phyloP scores from a whole-genome alignment of 177 flowering plant genomes.

The Vitis hybrid region DNA sequence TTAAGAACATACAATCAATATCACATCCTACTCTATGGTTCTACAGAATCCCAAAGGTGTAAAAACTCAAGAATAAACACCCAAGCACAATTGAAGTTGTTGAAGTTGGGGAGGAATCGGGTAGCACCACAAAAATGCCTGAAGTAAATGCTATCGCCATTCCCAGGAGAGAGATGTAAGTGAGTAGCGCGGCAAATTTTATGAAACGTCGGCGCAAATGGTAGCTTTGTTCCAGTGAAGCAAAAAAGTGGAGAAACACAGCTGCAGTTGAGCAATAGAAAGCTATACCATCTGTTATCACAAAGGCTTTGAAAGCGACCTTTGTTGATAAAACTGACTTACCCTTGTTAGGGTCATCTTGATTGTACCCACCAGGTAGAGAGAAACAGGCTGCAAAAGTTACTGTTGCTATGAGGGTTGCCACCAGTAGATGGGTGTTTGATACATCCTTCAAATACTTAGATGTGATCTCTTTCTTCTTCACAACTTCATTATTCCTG shows the following conservation, averaged over 20 bases:
- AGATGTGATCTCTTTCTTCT: too few species aligned
- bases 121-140: neutral
- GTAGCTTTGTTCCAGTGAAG: neutral
- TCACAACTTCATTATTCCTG: too few species aligned
- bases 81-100: too few species aligned
- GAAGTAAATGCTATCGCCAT: constrained; percentile 5
- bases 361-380: constrained; percentile 45
- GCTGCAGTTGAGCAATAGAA: constrained; percentile 5
- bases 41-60: too few species aligned
- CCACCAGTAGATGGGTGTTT: constrained; percentile 31
- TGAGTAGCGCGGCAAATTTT: neutral
- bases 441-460: constrained; percentile 7
- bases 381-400: constrained; percentile 54
- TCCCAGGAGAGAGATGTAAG: neutral
- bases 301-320: neutral
- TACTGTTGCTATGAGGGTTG: constrained; percentile 40
- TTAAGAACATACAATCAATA: too few species aligned
- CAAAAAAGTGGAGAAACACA: constrained; percentile 1
- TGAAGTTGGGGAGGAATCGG: neutral
- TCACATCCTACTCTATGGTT: too few species aligned
- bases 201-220: neutral
- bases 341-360: neutral
- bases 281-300: constrained; percentile 7
- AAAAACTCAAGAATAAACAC: too few species aligned
- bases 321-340: neutral